Evolutionary conservation across 768 basidiomycete species (phyloP).

Genomic region (Tylopilus sp.): DNA sequence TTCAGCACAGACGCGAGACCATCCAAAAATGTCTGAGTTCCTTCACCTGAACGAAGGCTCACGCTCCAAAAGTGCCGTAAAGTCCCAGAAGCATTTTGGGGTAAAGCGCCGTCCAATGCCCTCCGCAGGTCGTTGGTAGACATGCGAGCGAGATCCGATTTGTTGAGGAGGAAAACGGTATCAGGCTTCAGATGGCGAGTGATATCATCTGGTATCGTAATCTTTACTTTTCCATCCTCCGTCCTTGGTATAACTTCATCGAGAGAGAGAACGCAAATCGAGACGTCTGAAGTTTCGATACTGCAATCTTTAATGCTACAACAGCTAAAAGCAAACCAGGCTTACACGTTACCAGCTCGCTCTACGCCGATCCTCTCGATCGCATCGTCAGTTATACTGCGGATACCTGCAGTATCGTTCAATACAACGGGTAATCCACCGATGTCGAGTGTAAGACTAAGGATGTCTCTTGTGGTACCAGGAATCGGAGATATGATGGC

Average conservation of each 20-base stretch:
- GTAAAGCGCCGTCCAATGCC: slow-evolving; percentile 20
- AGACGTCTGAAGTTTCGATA: slow-evolving; percentile 62
- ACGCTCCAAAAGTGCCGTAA: slow-evolving; percentile 46
- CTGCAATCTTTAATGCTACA: slow-evolving; percentile 35
- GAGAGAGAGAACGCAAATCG: slow-evolving; percentile 79
- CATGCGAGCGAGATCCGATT: slow-evolving; percentile 53
- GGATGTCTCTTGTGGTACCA: slow-evolving; percentile 86
- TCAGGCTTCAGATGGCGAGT: slow-evolving; percentile 45
- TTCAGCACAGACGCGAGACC: slow-evolving; percentile 50
- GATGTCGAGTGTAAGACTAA: slow-evolving; percentile 85
- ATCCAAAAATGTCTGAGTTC: slow-evolving; percentile 56
- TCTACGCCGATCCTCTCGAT: slow-evolving; percentile 83
- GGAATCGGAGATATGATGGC: slow-evolving; percentile 87
- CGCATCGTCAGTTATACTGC: slow-evolving; percentile 56
- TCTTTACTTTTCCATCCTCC: not conserved
- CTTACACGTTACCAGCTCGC: slow-evolving; percentile 66
- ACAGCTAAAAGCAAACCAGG: slow-evolving; percentile 2
- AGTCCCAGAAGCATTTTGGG: not conserved
- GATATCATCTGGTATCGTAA: slow-evolving; percentile 46
- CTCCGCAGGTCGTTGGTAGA: slow-evolving; percentile 4
- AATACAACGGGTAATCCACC: slow-evolving; percentile 79
- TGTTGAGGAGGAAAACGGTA: slow-evolving; percentile 78
- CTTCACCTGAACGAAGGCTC: slow-evolving; percentile 59
- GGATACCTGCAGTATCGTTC: slow-evolving; percentile 83
- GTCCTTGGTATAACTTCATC: slow-evolving; percentile 36